Conservation (phyloP, 129 eudicot species). For the Flaveria ramosissima region DNA sequence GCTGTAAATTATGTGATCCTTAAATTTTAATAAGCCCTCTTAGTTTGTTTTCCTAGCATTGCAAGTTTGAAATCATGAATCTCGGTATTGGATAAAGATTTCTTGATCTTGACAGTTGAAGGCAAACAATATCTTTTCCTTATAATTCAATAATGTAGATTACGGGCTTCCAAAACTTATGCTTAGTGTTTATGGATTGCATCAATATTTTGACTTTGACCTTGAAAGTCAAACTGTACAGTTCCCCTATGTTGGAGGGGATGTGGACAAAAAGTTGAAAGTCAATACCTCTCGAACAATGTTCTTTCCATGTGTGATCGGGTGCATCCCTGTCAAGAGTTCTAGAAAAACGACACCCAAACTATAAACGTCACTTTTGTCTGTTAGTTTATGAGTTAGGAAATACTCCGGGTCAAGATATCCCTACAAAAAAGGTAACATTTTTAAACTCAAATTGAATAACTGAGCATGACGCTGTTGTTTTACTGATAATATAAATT, state of each 20-base stretch:
- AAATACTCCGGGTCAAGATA: constrained; percentile 95
- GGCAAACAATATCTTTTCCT: not conserved
- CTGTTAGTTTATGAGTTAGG: constrained; percentile 83
- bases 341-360: constrained; percentile 86
- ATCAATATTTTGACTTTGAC: constrained; percentile 19
- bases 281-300: constrained; percentile 80
- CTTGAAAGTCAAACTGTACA: not conserved
- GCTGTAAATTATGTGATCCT: not conserved
- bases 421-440: constrained; percentile 49
- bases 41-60: not conserved
- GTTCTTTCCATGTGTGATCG: constrained; percentile 87
- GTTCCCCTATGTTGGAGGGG: not conserved
- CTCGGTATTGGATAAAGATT: not conserved
- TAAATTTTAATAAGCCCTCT: not conserved
- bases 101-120: not conserved
- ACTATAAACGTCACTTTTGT: constrained; percentile 91
- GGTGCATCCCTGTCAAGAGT: constrained; percentile 78
- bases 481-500: not conserved
- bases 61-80: not conserved
- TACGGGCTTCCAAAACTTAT: not conserved
- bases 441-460: not conserved
- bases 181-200: constrained; percentile 10
- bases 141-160: not conserved
- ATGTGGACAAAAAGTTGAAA: not conserved
- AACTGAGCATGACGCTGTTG: not conserved